phyloP scores from a whole-genome alignment of 2,329 filamentous ascomycete genomes.

The Aspergillus quadrilineatus region DNA sequence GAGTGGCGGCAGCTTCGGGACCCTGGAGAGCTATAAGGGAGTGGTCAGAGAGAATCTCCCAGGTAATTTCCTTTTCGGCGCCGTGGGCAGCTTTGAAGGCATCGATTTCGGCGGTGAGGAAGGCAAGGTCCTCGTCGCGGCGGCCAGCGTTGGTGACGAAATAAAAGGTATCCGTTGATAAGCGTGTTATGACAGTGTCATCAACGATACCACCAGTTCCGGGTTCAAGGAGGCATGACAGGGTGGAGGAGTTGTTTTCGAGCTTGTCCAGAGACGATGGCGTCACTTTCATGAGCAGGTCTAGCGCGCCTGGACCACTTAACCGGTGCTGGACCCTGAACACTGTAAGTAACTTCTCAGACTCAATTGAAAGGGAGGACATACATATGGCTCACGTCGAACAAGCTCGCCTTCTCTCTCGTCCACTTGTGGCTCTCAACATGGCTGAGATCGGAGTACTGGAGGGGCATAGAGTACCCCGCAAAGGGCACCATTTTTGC shows the following conservation, averaged over 20 bases:
- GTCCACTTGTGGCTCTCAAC: conserved; percentile 88
- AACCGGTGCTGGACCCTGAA: conserved; percentile 75
- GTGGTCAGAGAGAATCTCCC: conserved; percentile 68
- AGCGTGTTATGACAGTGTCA: conserved; percentile 83
- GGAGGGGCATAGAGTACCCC: conserved; percentile 87
- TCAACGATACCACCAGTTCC: conserved; percentile 88
- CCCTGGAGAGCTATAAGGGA: conserved; percentile 90
- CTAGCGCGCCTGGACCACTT: conserved; percentile 73
- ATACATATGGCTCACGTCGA: conserved; percentile 96
- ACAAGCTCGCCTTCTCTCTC: conserved; percentile 80
- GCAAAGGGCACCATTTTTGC: conserved; percentile 98
- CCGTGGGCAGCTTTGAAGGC: conserved; percentile 57
- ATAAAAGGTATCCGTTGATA: conserved; percentile 76
- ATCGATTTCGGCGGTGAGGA: conserved; percentile 68
- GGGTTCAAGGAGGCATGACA: conserved; percentile 80
- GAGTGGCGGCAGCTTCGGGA: conserved; percentile 69
- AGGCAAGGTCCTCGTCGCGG: conserved; percentile 80
- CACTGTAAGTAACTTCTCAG: neutral
- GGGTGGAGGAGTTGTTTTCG: conserved; percentile 67
- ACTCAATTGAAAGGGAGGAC: conserved; percentile 11
- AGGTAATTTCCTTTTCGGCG: conserved; percentile 54
- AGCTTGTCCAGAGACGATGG: conserved; percentile 70
- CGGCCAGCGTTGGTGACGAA: conserved; percentile 95
- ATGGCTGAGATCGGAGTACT: conserved; percentile 76
- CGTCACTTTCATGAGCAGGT: conserved; percentile 80